Evolutionary conservation across 306 rosid genomes (phyloP), one percentile per base, ranked within the genome.

Genomic region (Trifolium repens): DNA sequence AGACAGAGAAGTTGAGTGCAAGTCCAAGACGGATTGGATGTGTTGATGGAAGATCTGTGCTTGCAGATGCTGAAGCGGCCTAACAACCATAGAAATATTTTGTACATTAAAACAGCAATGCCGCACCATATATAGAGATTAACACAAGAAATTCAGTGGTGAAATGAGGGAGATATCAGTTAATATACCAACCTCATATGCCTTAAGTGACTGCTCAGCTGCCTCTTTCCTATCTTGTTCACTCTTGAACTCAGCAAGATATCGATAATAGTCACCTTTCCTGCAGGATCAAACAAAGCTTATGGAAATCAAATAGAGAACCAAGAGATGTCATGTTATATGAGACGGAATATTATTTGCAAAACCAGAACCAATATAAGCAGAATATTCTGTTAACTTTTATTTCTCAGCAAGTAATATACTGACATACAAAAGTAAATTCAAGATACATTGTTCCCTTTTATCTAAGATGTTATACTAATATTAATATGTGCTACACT

Each of bases 11-110:
- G 88, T 93, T 93, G 82, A 93, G 97, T 63, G 98, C 98, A 82
- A 93, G 93, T 58, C 98, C 98, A 75, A 91, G 98, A 83, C 97
- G 96, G 77, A 93, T 89, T 24, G 98, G 97, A 78, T 93, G 98
- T 65, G 97, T 93, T 42, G 98, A 88, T 66, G 93, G 92, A 58
- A 93, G 98, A 75, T 91, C 97, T 17, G 91, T 81, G 85, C 74
- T 93, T 66, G 98, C 98, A 15, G 92, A 72, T 12, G 82, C 86
- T 65, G 91, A 88, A 67, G 98, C 98, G 75, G 91, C 89, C 98
- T 93, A 62, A 60, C 37, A 11, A 72, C 32, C 19, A 61, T 54
- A 75, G 42, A 15, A 67, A 84, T 4, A 52, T 15, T 70, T 62
- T 75, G 54, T 37, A 46, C 67, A 73, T 84, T 72, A 84, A 39